These are phyloP conservation scores for Pyrenochaeta sp. DNA, from an alignment of 2,329 filamentous ascomycete genomes.

Conservation along the genomic window DNA sequence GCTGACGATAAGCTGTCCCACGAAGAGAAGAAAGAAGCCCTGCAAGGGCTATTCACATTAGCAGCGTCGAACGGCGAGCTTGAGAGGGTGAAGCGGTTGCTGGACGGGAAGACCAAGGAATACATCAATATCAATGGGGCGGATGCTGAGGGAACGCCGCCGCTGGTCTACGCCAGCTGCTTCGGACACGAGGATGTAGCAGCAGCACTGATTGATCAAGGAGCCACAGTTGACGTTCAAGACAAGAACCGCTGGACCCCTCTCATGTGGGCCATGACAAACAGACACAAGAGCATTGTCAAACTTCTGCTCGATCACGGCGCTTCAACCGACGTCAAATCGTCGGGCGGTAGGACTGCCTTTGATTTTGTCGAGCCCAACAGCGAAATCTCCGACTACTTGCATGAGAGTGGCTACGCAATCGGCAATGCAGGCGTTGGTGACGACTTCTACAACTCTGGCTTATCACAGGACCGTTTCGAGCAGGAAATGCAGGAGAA, in stretches of 20 bases:
- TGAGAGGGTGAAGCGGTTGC: slow-evolving; percentile 77
- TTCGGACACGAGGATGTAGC: slow-evolving; percentile 96
- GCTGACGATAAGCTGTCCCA: slow-evolving; percentile 76
- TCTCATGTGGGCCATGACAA: slow-evolving; percentile 99
- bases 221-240: slow-evolving; percentile 89
- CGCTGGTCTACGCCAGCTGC: slow-evolving; percentile 96
- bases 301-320: slow-evolving; percentile 92
- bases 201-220: slow-evolving; percentile 80
- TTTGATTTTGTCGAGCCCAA: slow-evolving; percentile 96
- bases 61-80: slow-evolving; percentile 96
- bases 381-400: slow-evolving; percentile 94
- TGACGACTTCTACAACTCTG: slow-evolving; percentile 94
- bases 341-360: slow-evolving; percentile 89
- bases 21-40: slow-evolving; percentile 78
- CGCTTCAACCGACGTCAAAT: slow-evolving; percentile 95
- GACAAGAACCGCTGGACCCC: slow-evolving; percentile 98
- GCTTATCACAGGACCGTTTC: slow-evolving; percentile 90
- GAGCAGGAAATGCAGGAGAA: slow-evolving; percentile 98
- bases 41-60: slow-evolving; percentile 92
- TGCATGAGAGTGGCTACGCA: slow-evolving; percentile 92
- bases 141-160: slow-evolving; percentile 95
- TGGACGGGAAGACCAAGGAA: slow-evolving; percentile 75
- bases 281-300: slow-evolving; percentile 93
- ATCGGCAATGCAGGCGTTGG: slow-evolving; percentile 81
- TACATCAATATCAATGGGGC: slow-evolving; percentile 86